A percentile compares a stretch with the other conserved stretches of the same genome.
Evolutionary conservation across 1,139 yeast genomes (phyloP).

Genomic region (Pichia sp.): DNA sequence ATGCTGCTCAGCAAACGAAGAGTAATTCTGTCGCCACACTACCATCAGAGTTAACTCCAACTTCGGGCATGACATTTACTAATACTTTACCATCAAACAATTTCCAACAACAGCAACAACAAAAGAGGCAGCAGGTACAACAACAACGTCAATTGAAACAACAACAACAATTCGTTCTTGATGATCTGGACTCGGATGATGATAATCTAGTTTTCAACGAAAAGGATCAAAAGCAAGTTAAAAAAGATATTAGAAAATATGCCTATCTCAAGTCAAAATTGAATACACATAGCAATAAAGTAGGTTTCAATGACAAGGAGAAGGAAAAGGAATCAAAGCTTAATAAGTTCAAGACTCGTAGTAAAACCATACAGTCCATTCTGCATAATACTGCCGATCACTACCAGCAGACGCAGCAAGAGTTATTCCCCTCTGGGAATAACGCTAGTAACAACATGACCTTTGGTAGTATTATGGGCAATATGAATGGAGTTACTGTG

Average conservation of each 20-base stretch:
- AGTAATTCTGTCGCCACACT: conserved; percentile 16
- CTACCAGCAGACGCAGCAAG: conserved; percentile 20
- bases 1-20: not conserved
- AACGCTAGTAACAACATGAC: not conserved
- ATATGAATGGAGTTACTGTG: conserved; percentile 1
- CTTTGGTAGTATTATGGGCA: not conserved
- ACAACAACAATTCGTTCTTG: conserved; percentile 5
- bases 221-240: conserved; percentile 5
- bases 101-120: not conserved
- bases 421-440: conserved; percentile 15
- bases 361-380: conserved; percentile 26
- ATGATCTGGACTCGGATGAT: conserved; percentile 20
- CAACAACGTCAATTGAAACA: not conserved
- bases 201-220: conserved; percentile 7
- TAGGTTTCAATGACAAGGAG: conserved; percentile 1
- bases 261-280: conserved; percentile 2
- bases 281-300: conserved; percentile 3
- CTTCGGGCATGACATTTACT: conserved; percentile 20
- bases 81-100: conserved; percentile 11
- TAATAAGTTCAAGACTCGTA: conserved; percentile 23
- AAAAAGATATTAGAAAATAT: conserved; percentile 5
- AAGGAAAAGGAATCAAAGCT: conserved; percentile 20
- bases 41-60: conserved; percentile 22
- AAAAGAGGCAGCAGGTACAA: not conserved
- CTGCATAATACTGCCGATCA: conserved; percentile 26